Conservation (phyloP, 176 grass and related monocot genomes). For the Puya raimondii region DNA sequence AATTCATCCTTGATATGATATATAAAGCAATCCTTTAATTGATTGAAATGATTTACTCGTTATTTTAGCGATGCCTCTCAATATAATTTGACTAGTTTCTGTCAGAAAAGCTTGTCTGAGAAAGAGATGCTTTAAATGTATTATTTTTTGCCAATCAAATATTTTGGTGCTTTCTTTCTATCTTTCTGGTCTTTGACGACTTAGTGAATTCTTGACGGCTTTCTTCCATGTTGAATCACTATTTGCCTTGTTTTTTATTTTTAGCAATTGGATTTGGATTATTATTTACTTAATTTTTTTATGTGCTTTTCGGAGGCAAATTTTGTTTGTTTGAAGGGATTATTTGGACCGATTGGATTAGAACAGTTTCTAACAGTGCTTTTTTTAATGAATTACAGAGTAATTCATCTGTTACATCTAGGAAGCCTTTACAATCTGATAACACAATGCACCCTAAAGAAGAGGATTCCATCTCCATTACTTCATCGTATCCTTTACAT, state of each 20-base stretch:
- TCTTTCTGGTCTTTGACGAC: not conserved
- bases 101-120: no score
- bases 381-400: slow-evolving; percentile 33
- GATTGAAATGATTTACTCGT: not conserved
- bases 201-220: not conserved
- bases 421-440: slow-evolving; percentile 34
- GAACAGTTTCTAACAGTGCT: slow-evolving; percentile 7
- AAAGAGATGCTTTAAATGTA: not conserved
- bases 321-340: not conserved
- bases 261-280: not conserved
- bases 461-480: slow-evolving; percentile 54
- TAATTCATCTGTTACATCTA: slow-evolving; percentile 22
- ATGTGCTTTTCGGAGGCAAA: slow-evolving; percentile 9
- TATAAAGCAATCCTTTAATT: not conserved
- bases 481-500: slow-evolving; percentile 71
- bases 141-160: slow-evolving; percentile 4
- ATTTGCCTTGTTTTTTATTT: not conserved
- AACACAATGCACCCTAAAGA: slow-evolving; percentile 34
- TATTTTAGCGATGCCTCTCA: no score
- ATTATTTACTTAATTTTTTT: not conserved
- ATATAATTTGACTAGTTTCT: no score
- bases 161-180: not conserved
- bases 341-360: slow-evolving; percentile 18
- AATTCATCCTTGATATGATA: slow-evolving; percentile 1
- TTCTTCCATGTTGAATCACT: slow-evolving; percentile 8